Evolutionary conservation across 2,329 filamentous ascomycete genomes (phyloP).

Genomic region (Scedosporium boydii): DNA sequence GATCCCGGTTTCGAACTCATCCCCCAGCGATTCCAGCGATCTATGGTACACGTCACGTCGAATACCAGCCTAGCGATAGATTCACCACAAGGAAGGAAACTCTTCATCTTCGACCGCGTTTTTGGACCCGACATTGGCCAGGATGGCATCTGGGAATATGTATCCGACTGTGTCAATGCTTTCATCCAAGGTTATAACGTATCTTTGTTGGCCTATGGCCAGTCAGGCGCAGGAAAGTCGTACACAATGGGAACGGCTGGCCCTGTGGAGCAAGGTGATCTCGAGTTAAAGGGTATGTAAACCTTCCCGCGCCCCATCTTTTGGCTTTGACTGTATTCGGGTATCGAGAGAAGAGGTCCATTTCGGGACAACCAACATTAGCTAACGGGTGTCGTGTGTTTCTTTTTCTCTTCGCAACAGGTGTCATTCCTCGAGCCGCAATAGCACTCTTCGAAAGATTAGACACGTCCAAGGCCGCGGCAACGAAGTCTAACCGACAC

Average conservation of each 20-base stretch:
- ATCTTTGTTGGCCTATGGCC: constrained; percentile 90
- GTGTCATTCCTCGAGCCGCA: constrained; percentile 91
- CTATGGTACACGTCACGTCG: constrained; percentile 84
- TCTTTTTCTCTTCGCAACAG: constrained; percentile 31
- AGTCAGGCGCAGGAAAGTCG: constrained; percentile 95
- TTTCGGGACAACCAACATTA: too few relatives aligned
- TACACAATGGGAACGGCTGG: constrained; percentile 98
- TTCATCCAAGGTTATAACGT: constrained; percentile 98
- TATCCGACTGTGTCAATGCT: constrained; percentile 78
- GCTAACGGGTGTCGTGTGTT: not conserved
- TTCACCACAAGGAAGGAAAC: constrained; percentile 81
- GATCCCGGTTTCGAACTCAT: constrained; percentile 94
- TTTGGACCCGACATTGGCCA: constrained; percentile 78
- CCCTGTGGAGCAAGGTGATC: constrained; percentile 63
- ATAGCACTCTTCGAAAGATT: constrained; percentile 81
- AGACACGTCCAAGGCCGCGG: constrained; percentile 46
- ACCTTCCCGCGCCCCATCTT: not conserved
- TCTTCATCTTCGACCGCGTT: constrained; percentile 94
- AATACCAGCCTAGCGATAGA: constrained; percentile 82
- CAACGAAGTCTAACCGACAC: constrained; percentile 42
- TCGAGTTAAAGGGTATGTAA: constrained; percentile 66
- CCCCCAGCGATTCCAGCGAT: constrained; percentile 86
- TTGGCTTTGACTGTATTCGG: not conserved
- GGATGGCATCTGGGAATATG: constrained; percentile 88
- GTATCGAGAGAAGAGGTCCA: too few relatives aligned